Evolutionary conservation across 1,139 yeast species (phyloP), one percentile per base, ranked within the genome.

Genomic region (Pichia norvegensis): DNA sequence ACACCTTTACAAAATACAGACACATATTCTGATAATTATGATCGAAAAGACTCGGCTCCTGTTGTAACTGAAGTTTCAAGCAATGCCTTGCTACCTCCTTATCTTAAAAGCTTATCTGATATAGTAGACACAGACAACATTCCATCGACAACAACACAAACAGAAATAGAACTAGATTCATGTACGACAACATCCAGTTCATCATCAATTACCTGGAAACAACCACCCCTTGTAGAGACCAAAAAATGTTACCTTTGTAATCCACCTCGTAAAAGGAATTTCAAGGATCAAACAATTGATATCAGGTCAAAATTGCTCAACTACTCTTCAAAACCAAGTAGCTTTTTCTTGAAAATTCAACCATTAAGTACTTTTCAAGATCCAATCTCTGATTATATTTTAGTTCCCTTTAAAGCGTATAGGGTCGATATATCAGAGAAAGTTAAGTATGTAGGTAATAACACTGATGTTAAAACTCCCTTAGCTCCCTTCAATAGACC

Each of bases 51-150:
- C n/a, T 13, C n/a, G 4, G 4, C 10, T n/a, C 23, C 14, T 14
- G 20, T 21, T 9, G 23, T 25, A 10, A 16, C 3, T 13, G 19
- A n/a, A n/a, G 23, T 33, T 25, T 27, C 43, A 6, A 8, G 14
- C 8, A 38, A 29, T 23, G 42, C 38, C 17, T 40, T 40, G 42
- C 42, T 40, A 31, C 42, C 42, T 3, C 17, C n/a, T 5, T 40
- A 40, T 16, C 14, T 40, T 2, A 3, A 17, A n/a, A 4, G n/a
- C 14, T 13, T 27, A 7, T 1, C 31, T 5, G 14, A 27, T 4
- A 11, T 23, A 6, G 25, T 23, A 9, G 25, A 23, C 8, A 23
- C 25, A 23, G 25, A 23, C 25, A 23, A 23, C 9, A 23, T 9
- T 6, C 25, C 25, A 23, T 9, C 25, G 9, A 23, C 25, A 23